Evolutionary conservation across 2,329 filamentous ascomycete species (phyloP).

Genomic region (Xylaria sp.): DNA sequence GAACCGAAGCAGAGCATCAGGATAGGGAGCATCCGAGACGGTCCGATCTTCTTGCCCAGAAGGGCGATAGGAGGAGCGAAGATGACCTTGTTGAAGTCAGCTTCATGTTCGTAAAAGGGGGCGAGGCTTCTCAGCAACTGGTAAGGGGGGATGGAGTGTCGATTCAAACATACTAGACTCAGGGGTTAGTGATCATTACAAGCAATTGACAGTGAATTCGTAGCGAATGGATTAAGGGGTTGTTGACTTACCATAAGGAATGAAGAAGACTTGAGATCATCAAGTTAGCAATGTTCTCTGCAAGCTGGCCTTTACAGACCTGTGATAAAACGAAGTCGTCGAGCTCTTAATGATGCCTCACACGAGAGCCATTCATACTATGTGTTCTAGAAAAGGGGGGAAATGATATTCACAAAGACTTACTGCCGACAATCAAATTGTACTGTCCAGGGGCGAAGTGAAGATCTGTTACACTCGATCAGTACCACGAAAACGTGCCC

Average conservation of each 20-base stretch:
- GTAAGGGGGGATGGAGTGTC: not conserved
- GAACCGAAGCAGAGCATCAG: slow-evolving; percentile 64
- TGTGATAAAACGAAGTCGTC: not conserved
- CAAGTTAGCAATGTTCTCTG: slow-evolving; percentile 1
- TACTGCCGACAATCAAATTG: slow-evolving; percentile 57
- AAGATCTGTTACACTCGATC: slow-evolving; percentile 38
- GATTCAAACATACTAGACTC: slow-evolving; percentile 8
- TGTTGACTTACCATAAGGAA: slow-evolving; percentile 44
- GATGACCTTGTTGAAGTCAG: slow-evolving; percentile 41
- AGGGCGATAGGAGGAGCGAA: slow-evolving; percentile 61
- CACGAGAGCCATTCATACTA: not conserved
- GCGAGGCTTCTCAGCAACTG: not conserved
- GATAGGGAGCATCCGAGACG: slow-evolving; percentile 54
- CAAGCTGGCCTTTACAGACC: not conserved
- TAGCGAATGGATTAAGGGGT: too few species aligned
- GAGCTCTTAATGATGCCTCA: not conserved
- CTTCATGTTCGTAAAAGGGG: not conserved
- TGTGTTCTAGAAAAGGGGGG: not conserved
- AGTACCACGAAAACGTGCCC: not conserved
- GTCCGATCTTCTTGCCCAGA: slow-evolving; percentile 63
- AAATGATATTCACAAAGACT: not conserved
- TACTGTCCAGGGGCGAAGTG: slow-evolving; percentile 59
- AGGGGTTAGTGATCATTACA: not conserved
- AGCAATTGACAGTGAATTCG: not conserved
- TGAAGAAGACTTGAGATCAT: slow-evolving; percentile 17